These are phyloP conservation scores for Colletotrichum liriopes DNA, from an alignment of 2,329 filamentous ascomycete genomes.

Conservation along the genomic window DNA sequence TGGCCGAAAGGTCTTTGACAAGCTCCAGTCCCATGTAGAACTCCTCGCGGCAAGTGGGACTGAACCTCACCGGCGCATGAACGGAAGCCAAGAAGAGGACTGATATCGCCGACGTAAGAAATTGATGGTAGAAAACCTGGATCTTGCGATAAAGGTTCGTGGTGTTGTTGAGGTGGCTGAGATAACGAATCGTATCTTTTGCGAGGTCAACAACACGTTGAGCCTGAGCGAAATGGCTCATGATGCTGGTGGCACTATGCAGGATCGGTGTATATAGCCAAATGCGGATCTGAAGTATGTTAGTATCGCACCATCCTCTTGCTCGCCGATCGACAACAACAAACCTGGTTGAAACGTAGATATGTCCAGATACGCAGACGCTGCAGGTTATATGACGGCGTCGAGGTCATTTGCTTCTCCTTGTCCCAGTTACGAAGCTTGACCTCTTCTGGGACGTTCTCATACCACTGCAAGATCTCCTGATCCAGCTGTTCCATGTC, in stretches of 20 bases:
- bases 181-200: constrained; percentile 82
- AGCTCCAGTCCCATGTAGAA: constrained; percentile 86
- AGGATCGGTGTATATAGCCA: constrained; percentile 90
- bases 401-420: constrained; percentile 66
- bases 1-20: constrained; percentile 79
- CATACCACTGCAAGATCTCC: constrained; percentile 90
- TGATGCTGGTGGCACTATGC: constrained; percentile 87
- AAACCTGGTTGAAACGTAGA: constrained; percentile 83
- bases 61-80: constrained; percentile 82
- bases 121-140: constrained; percentile 86
- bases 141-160: constrained; percentile 80
- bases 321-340: constrained; percentile 30
- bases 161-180: constrained; percentile 80
- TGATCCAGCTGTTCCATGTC: constrained; percentile 87
- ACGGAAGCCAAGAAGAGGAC: constrained; percentile 84
- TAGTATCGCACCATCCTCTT: neutral
- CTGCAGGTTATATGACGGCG: constrained; percentile 76
- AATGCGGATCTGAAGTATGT: constrained; percentile 75
- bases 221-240: constrained; percentile 81
- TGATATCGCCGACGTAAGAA: constrained; percentile 81
- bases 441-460: constrained; percentile 76
- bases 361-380: constrained; percentile 88
- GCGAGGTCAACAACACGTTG: constrained; percentile 82
- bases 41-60: constrained; percentile 77
- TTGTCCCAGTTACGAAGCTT: constrained; percentile 73